phyloP scores from a whole-genome alignment of 2,329 filamentous ascomycete genomes.

The Fonsecaea monophora region DNA sequence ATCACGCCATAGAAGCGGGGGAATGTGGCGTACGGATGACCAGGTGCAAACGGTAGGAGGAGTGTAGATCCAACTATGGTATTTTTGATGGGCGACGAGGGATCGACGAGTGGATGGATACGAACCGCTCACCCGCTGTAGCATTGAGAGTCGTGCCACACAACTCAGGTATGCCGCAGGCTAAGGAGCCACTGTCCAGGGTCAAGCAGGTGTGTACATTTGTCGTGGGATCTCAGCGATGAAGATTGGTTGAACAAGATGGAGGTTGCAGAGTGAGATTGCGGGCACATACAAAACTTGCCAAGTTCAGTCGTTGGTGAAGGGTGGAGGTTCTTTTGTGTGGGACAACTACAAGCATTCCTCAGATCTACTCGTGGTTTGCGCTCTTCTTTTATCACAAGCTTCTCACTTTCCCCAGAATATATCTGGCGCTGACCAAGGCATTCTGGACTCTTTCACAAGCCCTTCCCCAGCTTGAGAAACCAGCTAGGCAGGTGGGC shows the following conservation, averaged over 20 bases:
- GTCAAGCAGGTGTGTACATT: background rate
- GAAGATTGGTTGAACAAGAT: constrained; percentile 4
- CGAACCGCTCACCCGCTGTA: background rate
- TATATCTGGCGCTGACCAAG: background rate
- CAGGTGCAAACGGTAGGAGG: constrained; percentile 11
- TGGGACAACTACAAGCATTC: background rate
- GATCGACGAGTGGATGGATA: constrained; percentile 8
- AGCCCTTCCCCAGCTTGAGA: background rate
- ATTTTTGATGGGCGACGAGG: background rate
- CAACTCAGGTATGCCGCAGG: background rate
- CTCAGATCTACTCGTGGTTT: background rate
- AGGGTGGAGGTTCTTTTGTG: background rate
- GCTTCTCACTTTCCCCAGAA: background rate
- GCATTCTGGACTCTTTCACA: background rate
- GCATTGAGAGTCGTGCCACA: background rate
- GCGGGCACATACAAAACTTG: constrained; percentile 8
- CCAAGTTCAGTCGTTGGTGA: constrained; percentile 1
- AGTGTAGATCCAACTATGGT: constrained; percentile 14
- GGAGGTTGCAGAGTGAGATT: background rate
- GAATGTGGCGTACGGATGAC: constrained; percentile 7
- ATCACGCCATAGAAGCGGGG: constrained; percentile 19
- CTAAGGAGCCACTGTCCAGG: background rate
- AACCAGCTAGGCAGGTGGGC: background rate
- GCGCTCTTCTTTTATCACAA: background rate
- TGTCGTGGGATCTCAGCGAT: background rate